Percentiles rank a stretch among this genome's conserved stretches.
Conservation (phyloP, 805 yeast species). For the Torulaspora gathmanii region DNA sequence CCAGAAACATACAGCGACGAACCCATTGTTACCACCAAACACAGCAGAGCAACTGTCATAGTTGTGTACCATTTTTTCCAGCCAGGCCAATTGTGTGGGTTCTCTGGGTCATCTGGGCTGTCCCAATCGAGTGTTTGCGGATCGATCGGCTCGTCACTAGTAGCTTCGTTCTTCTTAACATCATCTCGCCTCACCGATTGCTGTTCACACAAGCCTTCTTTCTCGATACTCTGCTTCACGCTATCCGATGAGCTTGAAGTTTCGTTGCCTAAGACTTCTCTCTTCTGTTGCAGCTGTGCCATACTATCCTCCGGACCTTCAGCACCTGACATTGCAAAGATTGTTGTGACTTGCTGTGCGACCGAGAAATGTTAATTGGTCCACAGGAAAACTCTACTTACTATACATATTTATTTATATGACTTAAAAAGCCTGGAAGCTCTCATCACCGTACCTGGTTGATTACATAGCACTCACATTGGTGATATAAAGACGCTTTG, state of each 20-base stretch:
- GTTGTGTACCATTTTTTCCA: constrained; percentile 64
- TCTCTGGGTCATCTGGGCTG: constrained; percentile 52
- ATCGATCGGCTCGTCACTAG: constrained; percentile 31
- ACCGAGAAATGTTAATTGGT: too few relatives aligned
- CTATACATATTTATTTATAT: background rate
- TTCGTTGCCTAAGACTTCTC: background rate
- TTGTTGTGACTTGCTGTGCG: too few relatives aligned
- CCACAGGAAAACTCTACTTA: background rate
- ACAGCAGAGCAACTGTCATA: constrained; percentile 56
- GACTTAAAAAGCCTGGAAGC: too few relatives aligned
- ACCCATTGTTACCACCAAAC: constrained; percentile 70
- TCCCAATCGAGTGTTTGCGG: constrained; percentile 54
- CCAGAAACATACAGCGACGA: constrained; percentile 69
- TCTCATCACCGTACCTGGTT: background rate
- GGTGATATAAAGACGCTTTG: background rate
- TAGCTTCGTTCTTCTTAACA: background rate
- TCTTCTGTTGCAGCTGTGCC: background rate
- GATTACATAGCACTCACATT: background rate
- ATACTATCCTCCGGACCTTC: background rate
- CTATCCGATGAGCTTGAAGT: background rate
- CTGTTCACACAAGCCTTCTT: background rate
- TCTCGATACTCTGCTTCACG: background rate
- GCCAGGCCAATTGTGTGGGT: constrained; percentile 65
- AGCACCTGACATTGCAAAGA: background rate
- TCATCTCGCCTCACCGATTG: background rate